Evolutionary conservation across 768 basidiomycete genomes (phyloP).

Genomic region (Termitomyces sp.): DNA sequence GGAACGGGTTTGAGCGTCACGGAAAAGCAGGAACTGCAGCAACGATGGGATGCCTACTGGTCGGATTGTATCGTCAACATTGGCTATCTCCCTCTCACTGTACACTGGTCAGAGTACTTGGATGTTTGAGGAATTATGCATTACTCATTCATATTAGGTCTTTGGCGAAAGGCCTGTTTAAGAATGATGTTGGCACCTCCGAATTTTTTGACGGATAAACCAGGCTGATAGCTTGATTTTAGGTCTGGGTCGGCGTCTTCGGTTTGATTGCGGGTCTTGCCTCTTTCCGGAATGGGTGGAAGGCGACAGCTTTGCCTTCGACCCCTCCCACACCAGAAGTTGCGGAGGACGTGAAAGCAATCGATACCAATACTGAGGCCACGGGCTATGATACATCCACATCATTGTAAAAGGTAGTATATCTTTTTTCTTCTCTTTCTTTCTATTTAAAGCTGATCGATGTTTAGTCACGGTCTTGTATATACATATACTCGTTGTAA

Average conservation of each 20-base stretch:
- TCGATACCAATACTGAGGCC: constrained; percentile 4
- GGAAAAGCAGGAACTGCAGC: constrained; percentile 51
- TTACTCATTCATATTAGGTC: constrained; percentile 45
- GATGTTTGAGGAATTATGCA: neutral
- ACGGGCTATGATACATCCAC: constrained; percentile 23
- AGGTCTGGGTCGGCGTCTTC: constrained; percentile 39
- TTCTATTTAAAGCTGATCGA: neutral
- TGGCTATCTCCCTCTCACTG: constrained; percentile 73
- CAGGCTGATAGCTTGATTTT: neutral
- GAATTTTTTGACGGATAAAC: neutral
- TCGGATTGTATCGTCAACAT: constrained; percentile 69
- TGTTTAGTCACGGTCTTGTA: neutral
- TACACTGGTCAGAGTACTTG: constrained; percentile 63
- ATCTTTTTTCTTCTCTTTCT: neutral
- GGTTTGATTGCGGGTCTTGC: constrained; percentile 48
- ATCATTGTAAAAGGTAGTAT: neutral
- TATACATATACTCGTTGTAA: neutral
- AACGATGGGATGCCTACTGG: constrained; percentile 64
- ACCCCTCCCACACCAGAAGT: constrained; percentile 14
- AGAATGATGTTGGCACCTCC: constrained; percentile 47
- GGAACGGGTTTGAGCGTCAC: constrained; percentile 36
- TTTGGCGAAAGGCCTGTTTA: constrained; percentile 57
- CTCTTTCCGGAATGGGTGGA: constrained; percentile 69
- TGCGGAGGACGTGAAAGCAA: constrained; percentile 16
- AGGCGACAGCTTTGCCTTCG: constrained; percentile 50